Evolutionary conservation across 179 eudicot species (phyloP).

Genomic region (Beta corolliflora): DNA sequence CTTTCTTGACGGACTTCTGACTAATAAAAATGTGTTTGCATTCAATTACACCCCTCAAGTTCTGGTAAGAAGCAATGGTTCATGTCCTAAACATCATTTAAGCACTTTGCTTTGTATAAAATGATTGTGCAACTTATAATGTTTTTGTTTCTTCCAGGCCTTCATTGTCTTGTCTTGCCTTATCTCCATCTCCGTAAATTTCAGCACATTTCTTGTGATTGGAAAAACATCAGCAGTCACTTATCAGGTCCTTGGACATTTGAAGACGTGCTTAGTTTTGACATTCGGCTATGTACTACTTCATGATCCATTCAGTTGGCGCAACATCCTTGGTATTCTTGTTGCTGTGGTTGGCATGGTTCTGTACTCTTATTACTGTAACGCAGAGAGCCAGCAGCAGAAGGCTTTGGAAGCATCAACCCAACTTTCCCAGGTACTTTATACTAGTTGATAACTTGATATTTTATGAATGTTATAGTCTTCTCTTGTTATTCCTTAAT

Average conservation of each 20-base stretch:
- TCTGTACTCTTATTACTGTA: conserved; percentile 43
- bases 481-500: not conserved
- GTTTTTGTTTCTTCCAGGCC: conserved; percentile 41
- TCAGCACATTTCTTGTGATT: conserved; percentile 86
- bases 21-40: conserved; percentile 72
- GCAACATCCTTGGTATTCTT: conserved; percentile 77
- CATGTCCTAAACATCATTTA: not conserved
- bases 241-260: conserved; percentile 90
- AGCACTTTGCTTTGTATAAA: not conserved
- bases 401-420: conserved; percentile 50
- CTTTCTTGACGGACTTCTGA: conserved; percentile 73
- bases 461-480: not conserved
- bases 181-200: conserved; percentile 85
- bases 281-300: conserved; percentile 82
- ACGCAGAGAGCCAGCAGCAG: conserved; percentile 52
- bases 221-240: conserved; percentile 93
- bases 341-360: conserved; percentile 61
- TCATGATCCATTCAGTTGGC: conserved; percentile 84
- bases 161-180: conserved; percentile 80
- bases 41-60: conserved; percentile 74
- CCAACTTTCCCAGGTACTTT: conserved; percentile 47
- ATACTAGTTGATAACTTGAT: not conserved
- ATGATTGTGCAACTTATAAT: not conserved
- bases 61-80: conserved; percentile 38
- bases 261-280: conserved; percentile 85